A percentile compares a stretch with the other conserved stretches of the same genome.
These are phyloP conservation scores for Heterobasidion parviporum DNA, from an alignment of 1,284 basidiomycete species.

Conservation along the genomic window DNA sequence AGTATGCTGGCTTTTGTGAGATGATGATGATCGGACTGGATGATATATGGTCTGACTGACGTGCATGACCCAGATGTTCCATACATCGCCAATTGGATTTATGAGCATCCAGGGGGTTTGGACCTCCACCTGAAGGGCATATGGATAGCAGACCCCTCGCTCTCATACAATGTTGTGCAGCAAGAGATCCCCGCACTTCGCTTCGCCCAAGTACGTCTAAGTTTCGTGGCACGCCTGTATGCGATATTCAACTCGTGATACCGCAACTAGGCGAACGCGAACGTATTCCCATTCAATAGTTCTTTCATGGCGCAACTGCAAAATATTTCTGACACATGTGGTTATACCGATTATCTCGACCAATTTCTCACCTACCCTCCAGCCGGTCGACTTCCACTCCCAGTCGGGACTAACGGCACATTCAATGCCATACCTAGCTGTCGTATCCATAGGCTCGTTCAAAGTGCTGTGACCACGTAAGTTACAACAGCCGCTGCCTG, in stretches of 20 bases:
- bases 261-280: conserved; percentile 33
- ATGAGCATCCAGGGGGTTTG: conserved; percentile 24
- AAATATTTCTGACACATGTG: conserved; percentile 28
- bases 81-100: conserved; percentile 32
- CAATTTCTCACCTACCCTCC: conserved; percentile 32
- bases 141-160: conserved; percentile 30
- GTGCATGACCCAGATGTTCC: conserved; percentile 21
- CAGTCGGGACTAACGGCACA: conserved; percentile 26
- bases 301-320: conserved; percentile 24
- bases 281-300: conserved; percentile 38
- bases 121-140: conserved; percentile 29
- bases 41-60: neutral
- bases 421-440: conserved; percentile 26
- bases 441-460: conserved; percentile 33
- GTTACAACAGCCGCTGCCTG: conserved; percentile 9
- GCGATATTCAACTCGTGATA: neutral
- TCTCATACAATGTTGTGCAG: conserved; percentile 27
- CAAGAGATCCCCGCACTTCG: conserved; percentile 30
- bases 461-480: conserved; percentile 29
- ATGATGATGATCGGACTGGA: neutral
- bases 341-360: conserved; percentile 31
- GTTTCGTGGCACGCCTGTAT: neutral
- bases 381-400: conserved; percentile 39
- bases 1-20: conserved; percentile 32
- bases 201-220: conserved; percentile 23